A percentile compares a stretch with the other conserved stretches of the same genome.
Conservation (phyloP, 2,329 filamentous ascomycete genomes). For the Fusarium secorum region DNA sequence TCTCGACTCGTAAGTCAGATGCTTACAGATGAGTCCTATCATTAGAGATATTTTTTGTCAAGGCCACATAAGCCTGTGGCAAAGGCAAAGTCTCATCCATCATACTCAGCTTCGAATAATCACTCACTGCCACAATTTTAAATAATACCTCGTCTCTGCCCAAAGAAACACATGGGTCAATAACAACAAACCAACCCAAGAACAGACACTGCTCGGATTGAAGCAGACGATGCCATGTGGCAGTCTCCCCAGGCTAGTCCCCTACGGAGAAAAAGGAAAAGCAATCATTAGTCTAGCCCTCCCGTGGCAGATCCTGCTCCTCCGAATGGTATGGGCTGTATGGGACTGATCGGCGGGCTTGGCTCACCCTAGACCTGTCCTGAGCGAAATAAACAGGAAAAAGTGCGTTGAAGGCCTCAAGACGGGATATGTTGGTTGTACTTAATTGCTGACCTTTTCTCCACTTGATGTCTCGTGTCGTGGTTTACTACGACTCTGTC, state of each 20-base stretch:
- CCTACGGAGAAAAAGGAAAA: not conserved
- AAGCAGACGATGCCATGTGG: conserved; percentile 37
- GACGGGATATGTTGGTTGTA: conserved; percentile 3
- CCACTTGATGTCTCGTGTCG: not conserved
- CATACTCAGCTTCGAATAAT: not conserved
- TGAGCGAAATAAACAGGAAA: not conserved
- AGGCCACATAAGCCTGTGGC: conserved; percentile 27
- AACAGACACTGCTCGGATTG: not conserved
- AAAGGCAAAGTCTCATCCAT: not conserved
- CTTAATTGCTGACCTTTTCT: not conserved
- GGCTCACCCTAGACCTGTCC: conserved; percentile 25
- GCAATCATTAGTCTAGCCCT: conserved; percentile 18
- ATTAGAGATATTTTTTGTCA: conserved; percentile 3
- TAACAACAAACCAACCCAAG: not conserved
- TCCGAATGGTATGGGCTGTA: not conserved
- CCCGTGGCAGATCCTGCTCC: conserved; percentile 10
- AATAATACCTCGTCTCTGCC: conserved; percentile 19
- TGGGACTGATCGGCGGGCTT: conserved; percentile 19
- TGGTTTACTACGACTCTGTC: not conserved
- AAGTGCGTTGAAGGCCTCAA: conserved; percentile 18
- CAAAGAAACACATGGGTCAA: conserved; percentile 6
- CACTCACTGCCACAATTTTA: conserved; percentile 3
- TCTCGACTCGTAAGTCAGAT: conserved; percentile 3
- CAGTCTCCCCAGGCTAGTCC: conserved; percentile 15
- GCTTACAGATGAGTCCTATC: not conserved